Conservation (phyloP, 192 early-diverging fungal genomes). For the Umbelopsis ramanniana region DNA sequence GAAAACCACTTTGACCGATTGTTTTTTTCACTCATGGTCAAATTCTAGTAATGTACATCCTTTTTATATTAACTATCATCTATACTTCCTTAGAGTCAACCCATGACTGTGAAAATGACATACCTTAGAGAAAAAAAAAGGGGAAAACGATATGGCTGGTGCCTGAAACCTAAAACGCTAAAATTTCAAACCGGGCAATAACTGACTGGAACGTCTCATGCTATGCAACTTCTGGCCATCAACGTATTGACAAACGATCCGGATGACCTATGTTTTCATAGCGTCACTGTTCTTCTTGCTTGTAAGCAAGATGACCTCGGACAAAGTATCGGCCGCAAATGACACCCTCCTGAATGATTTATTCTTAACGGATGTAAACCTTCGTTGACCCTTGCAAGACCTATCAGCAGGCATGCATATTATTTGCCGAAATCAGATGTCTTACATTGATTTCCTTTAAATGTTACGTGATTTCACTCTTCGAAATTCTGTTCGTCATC, state of each 20-base stretch:
- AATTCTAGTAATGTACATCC: too few relatives aligned
- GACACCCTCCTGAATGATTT: background rate
- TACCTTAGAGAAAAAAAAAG: background rate
- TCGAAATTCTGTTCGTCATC: background rate
- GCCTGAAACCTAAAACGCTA: background rate
- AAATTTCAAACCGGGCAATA: slow-evolving; percentile 8
- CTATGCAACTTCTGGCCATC: background rate
- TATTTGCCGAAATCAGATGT: slow-evolving; percentile 8
- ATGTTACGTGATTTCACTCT: background rate
- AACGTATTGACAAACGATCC: background rate
- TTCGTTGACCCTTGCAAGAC: slow-evolving; percentile 1
- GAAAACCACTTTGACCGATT: too few relatives aligned
- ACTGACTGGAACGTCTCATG: background rate
- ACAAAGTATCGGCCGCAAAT: background rate
- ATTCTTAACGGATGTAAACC: background rate
- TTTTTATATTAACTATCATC: background rate
- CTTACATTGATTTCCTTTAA: background rate
- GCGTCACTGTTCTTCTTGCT: too few relatives aligned
- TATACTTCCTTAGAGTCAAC: background rate
- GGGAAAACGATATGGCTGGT: background rate
- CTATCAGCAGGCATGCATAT: background rate
- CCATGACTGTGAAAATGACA: background rate
- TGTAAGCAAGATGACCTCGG: background rate
- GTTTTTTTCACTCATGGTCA: too few relatives aligned
- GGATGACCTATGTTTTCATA: background rate